phyloP scores from a whole-genome alignment of 495 filamentous ascomycete genomes.

The Lophium mytilinum region DNA sequence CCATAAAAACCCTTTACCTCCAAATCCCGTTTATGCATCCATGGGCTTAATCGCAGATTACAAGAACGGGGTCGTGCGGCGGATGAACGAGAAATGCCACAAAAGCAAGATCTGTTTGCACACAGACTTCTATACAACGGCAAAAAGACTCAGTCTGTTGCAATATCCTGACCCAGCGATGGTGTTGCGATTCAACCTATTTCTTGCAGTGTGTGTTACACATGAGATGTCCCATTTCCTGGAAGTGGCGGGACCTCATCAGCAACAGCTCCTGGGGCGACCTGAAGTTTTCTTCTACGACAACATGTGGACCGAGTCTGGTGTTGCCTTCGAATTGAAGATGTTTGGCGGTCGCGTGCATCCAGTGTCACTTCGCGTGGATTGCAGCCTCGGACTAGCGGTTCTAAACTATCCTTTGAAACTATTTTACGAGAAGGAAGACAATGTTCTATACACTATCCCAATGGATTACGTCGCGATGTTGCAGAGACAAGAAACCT shows the following conservation, averaged over 20 bases:
- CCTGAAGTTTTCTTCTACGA: slow-evolving; percentile 27
- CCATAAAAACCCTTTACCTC: slow-evolving; percentile 17
- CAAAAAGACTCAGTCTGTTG: slow-evolving; percentile 22
- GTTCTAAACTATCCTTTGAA: slow-evolving; percentile 21
- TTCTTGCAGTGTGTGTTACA: slow-evolving; percentile 23
- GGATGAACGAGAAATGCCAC: slow-evolving; percentile 21
- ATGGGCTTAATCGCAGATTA: slow-evolving; percentile 27
- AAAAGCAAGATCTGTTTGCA: slow-evolving; percentile 26
- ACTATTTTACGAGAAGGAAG: slow-evolving; percentile 22
- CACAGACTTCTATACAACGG: slow-evolving; percentile 30
- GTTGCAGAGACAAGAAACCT: slow-evolving; percentile 25
- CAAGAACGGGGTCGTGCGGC: slow-evolving; percentile 22
- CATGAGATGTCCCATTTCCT: slow-evolving; percentile 31
- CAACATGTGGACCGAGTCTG: slow-evolving; percentile 27
- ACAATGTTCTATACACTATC: slow-evolving; percentile 26
- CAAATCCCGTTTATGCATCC: slow-evolving; percentile 20
- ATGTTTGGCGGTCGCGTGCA: slow-evolving; percentile 27
- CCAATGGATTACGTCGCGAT: slow-evolving; percentile 26
- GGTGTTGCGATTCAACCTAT: slow-evolving; percentile 29
- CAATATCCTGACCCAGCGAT: slow-evolving; percentile 28
- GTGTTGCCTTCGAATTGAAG: slow-evolving; percentile 26
- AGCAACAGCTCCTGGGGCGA: slow-evolving; percentile 17
- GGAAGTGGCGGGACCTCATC: slow-evolving; percentile 25
- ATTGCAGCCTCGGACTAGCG: slow-evolving; percentile 25
- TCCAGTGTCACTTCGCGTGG: slow-evolving; percentile 24